phyloP scores from a whole-genome alignment of 2,329 filamentous ascomycete species.

The Pestalotiopsis sp. region DNA sequence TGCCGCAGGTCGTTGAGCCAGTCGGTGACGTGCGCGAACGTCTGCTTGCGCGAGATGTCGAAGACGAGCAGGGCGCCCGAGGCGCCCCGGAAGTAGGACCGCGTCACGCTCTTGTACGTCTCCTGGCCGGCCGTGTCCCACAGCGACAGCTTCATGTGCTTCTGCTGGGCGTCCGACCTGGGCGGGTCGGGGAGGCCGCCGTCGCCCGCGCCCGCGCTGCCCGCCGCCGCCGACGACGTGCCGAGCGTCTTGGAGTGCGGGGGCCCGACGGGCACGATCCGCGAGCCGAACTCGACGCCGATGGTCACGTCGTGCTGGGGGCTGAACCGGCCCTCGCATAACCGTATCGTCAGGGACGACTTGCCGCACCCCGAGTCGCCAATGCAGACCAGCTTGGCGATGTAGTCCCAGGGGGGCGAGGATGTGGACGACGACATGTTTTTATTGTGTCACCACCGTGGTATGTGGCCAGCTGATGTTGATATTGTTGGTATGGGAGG shows the following conservation, averaged over 20 bases:
- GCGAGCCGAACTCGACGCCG: slow-evolving; percentile 92
- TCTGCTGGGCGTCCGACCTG: slow-evolving; percentile 47
- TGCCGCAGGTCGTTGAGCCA: slow-evolving; percentile 94
- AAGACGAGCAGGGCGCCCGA: slow-evolving; percentile 82
- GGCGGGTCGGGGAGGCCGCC: slow-evolving; percentile 58
- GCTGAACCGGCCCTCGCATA: slow-evolving; percentile 95
- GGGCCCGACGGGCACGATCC: slow-evolving; percentile 88
- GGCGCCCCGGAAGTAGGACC: slow-evolving; percentile 87
- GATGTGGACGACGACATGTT: slow-evolving; percentile 50
- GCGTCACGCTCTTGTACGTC: slow-evolving; percentile 94
- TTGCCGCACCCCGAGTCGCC: slow-evolving; percentile 97
- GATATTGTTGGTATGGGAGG: neutral
- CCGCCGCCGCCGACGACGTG: slow-evolving; percentile 19
- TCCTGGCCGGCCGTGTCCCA: slow-evolving; percentile 98
- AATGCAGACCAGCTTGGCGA: slow-evolving; percentile 97
- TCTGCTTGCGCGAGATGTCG: slow-evolving; percentile 84
- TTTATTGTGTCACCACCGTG: neutral
- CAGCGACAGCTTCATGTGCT: slow-evolving; percentile 89
- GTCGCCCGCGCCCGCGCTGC: slow-evolving; percentile 34
- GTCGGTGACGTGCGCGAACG: slow-evolving; percentile 85
- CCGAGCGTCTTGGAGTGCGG: slow-evolving; percentile 64
- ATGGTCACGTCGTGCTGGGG: slow-evolving; percentile 96
- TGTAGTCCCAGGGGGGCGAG: slow-evolving; percentile 90
- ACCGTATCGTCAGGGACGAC: slow-evolving; percentile 88
- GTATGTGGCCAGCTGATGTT: neutral